Conservation (phyloP, 2,329 filamentous ascomycete genomes). For the Exophiala oligosperma region DNA sequence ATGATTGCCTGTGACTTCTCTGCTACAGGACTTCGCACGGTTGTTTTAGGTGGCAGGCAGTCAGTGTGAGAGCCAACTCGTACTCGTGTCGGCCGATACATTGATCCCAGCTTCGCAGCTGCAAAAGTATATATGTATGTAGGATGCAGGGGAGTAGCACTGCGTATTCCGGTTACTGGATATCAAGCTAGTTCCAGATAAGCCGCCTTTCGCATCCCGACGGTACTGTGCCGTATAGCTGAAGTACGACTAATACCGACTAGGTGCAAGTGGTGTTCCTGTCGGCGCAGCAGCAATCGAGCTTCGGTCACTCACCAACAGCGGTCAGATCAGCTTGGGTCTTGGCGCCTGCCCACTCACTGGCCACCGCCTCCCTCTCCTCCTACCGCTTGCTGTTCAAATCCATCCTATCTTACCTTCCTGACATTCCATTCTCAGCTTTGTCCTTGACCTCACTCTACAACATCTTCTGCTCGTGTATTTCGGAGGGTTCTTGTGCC, state of each 20-base stretch:
- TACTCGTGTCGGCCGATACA: neutral
- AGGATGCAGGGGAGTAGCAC: neutral
- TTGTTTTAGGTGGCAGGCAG: neutral
- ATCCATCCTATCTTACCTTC: constrained; percentile 26
- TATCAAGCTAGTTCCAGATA: neutral
- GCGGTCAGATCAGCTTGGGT: constrained; percentile 12
- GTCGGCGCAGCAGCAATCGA: neutral
- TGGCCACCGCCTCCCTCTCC: constrained; percentile 26
- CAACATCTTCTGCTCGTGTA: constrained; percentile 20
- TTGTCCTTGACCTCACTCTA: constrained; percentile 19
- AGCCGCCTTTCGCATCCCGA: neutral
- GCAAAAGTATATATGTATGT: neutral
- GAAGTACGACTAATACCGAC: neutral
- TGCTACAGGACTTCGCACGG: neutral
- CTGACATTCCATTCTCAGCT: constrained; percentile 16
- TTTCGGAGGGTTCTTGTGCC: constrained; percentile 15
- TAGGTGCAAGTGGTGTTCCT: neutral
- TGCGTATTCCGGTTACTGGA: too few species aligned
- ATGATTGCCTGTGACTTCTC: neutral
- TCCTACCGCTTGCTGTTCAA: constrained; percentile 24
- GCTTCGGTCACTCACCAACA: constrained; percentile 2
- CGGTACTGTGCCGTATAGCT: too few species aligned
- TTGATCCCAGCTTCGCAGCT: neutral
- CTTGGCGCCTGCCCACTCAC: constrained; percentile 16
- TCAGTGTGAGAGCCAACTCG: neutral